A percentile compares a stretch with the other conserved stretches of the same genome.
Evolutionary conservation across 768 basidiomycete species (phyloP).

Genomic region (Suillus weaverae): DNA sequence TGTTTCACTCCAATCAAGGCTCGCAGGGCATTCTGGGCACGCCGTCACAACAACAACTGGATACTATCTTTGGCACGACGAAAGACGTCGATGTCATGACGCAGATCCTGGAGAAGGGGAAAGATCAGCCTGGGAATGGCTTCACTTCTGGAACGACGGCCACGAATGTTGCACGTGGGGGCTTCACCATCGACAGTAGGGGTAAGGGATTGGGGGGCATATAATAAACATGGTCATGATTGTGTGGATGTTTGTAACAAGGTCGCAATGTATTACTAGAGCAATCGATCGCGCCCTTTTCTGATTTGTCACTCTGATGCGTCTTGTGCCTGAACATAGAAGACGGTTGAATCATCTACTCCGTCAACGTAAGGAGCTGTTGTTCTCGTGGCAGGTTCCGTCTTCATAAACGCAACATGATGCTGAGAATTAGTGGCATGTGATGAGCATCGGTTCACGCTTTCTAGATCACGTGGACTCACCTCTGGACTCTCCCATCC

Average conservation of each 20-base stretch:
- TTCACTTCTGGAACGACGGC: slow-evolving; percentile 27
- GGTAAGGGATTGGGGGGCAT: slow-evolving; percentile 40
- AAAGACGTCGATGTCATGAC: slow-evolving; percentile 65
- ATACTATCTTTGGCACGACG: slow-evolving; percentile 63
- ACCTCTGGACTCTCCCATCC: slow-evolving; percentile 2
- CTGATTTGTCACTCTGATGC: too few species aligned
- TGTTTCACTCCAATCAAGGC: slow-evolving; percentile 74
- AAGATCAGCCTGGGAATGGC: slow-evolving; percentile 52
- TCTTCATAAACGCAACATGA: background rate
- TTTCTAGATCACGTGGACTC: background rate
- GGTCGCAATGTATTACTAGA: slow-evolving; percentile 20
- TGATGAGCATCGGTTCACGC: background rate
- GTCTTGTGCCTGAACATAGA: background rate
- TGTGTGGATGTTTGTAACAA: background rate
- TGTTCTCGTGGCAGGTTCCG: background rate
- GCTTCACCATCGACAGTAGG: slow-evolving; percentile 38
- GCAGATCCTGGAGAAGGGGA: slow-evolving; percentile 63
- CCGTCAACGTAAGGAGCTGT: background rate
- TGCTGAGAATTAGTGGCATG: background rate
- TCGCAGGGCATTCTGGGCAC: slow-evolving; percentile 72
- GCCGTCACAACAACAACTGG: slow-evolving; percentile 83
- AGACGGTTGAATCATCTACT: slow-evolving; percentile 9
- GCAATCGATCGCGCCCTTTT: background rate
- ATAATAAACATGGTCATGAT: slow-evolving; percentile 13
- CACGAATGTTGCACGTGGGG: slow-evolving; percentile 33